Evolutionary conservation across 306 rosid species (phyloP).

Genomic region (Lathyrus tuberosus): DNA sequence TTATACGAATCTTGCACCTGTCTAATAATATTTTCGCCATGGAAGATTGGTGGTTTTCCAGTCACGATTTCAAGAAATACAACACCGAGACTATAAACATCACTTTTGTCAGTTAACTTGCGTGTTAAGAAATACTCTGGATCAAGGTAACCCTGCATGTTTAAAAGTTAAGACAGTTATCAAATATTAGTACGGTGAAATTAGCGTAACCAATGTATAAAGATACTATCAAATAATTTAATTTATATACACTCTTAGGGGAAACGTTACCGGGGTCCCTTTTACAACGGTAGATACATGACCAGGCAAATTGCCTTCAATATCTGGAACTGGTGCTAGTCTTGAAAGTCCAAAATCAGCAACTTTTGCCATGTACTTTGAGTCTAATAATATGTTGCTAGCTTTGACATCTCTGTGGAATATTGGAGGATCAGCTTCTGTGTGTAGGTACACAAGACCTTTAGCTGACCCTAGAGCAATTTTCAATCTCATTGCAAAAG

Average conservation of each 20-base stretch:
- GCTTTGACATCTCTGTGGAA: slow-evolving; percentile 95
- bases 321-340: slow-evolving; percentile 87
- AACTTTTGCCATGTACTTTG: slow-evolving; percentile 71
- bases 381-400: slow-evolving; percentile 81
- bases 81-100: slow-evolving; percentile 92
- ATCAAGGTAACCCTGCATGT: slow-evolving; percentile 83
- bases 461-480: slow-evolving; percentile 77
- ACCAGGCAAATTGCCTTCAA: slow-evolving; percentile 67
- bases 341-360: slow-evolving; percentile 98
- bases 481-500: slow-evolving; percentile 67
- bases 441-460: slow-evolving; percentile 90
- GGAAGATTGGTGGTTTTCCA: slow-evolving; percentile 82
- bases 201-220: background rate
- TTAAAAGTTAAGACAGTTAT: slow-evolving; percentile 27
- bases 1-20: slow-evolving; percentile 42
- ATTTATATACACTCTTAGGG: background rate
- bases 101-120: slow-evolving; percentile 86
- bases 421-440: slow-evolving; percentile 96
- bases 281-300: slow-evolving; percentile 89
- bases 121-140: slow-evolving; percentile 90
- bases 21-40: slow-evolving; percentile 89
- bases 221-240: background rate
- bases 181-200: background rate
- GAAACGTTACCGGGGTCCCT: slow-evolving; percentile 82
- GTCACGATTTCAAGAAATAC: slow-evolving; percentile 83